Percentiles rank a stretch among this genome's conserved stretches.
phyloP scores from a whole-genome alignment of 2,329 filamentous ascomycete species.

The Phialocephala subalpina region DNA sequence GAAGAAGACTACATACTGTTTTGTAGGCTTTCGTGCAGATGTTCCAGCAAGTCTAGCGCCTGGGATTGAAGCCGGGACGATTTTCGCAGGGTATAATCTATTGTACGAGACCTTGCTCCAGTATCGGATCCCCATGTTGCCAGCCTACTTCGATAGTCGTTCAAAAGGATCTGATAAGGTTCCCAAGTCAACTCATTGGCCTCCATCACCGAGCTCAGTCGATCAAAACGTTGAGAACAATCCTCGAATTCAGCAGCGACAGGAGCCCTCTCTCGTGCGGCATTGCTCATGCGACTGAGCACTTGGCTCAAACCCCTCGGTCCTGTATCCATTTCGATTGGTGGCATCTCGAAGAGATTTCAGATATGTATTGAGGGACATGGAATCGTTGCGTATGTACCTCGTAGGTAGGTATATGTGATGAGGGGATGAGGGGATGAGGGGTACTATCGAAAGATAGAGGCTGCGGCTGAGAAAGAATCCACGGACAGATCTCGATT shows the following conservation, averaged over 20 bases:
- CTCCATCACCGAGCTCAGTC: constrained; percentile 8
- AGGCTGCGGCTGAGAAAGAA: too few relatives aligned
- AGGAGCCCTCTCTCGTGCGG: constrained; percentile 7
- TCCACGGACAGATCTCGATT: too few relatives aligned
- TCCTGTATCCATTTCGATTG: neutral
- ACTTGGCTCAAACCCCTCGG: neutral
- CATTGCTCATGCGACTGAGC: neutral
- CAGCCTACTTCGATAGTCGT: constrained; percentile 13
- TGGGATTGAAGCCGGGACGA: neutral
- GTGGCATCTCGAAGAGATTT: too few relatives aligned
- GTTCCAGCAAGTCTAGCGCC: constrained; percentile 3
- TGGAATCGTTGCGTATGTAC: too few relatives aligned
- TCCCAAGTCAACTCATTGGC: constrained; percentile 9
- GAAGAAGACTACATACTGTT: too few relatives aligned
- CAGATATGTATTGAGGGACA: too few relatives aligned
- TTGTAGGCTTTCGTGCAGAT: neutral
- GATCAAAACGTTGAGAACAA: constrained; percentile 14
- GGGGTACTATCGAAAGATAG: too few relatives aligned
- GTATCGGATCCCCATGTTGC: constrained; percentile 16
- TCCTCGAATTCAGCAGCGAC: constrained; percentile 16
- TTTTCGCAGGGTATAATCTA: constrained; percentile 17
- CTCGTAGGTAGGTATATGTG: too few relatives aligned
- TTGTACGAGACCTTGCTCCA: constrained; percentile 12
- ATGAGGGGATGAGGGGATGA: too few relatives aligned
- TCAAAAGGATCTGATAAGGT: constrained; percentile 3